Evolutionary conservation across 768 basidiomycete species (phyloP), one percentile per base, ranked within the genome.

Genomic region (Porpolomopsis calyptriformis): DNA sequence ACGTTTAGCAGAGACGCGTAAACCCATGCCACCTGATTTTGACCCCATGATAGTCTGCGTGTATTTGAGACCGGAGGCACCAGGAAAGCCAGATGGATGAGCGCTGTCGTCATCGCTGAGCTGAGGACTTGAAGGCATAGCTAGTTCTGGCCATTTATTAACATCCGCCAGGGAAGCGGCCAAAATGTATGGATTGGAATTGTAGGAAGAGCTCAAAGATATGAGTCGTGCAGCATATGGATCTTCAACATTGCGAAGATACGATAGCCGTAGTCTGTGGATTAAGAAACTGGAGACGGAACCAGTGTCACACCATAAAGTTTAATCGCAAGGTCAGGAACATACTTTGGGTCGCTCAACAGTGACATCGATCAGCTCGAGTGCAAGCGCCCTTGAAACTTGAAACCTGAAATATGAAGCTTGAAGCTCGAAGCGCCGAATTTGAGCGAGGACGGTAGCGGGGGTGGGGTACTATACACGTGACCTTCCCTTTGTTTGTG

Each of bases 231-330:
- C 66, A 11, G 85, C 85, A 57, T 92, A 88, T 1, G 83, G 80
- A 57, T 96, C 92, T 47, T 90, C 85, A 33, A 90, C 79, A 53
- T 83, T 78, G 49, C 90, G 84, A n/a, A 97, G 71, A 58, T 92
- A 91, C 10, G 83, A 78, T 22, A 97, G 69, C 4, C 92, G 82
- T 4, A 96, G 69, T 52, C 76, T 78, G 60, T 96, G 93, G 6
- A 93, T 85, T 29, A 94, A 70, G 59, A 81, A 76, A 50, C 76
- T 77, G 49, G 8, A 43, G 16, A 51, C 7, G n/a, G 25, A 27
- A 39, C 22, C 24, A 39, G 36, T 5, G 43, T n/a, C 10, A 4
- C 2, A 2, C 11, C 11, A 22, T 39, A 11, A 4, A 22, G 20
- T 4, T 2, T 22, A 18, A 22, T 16, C 20, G 20, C 16, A 10